phyloP scores from a whole-genome alignment of 768 basidiomycete species.

The Mycena leptocephala region DNA sequence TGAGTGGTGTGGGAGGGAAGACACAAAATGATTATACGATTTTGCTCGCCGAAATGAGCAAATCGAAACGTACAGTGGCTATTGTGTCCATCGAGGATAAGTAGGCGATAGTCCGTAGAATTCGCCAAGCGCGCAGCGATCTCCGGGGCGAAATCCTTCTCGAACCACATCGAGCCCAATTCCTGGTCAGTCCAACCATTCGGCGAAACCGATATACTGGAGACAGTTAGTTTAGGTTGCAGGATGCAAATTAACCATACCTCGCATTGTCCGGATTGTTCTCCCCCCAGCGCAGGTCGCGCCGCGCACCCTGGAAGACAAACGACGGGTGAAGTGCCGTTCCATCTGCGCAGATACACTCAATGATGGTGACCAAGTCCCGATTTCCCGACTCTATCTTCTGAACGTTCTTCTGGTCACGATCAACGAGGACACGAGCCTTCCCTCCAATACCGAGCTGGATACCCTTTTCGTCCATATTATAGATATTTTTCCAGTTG shows the following conservation, averaged over 20 bases:
- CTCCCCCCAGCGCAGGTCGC: conserved; percentile 30
- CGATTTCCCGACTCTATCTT: conserved; percentile 50
- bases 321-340: conserved; percentile 52
- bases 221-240: background rate
- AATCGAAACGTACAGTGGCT: too few species aligned
- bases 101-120: conserved; percentile 31
- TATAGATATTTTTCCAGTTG: conserved; percentile 12
- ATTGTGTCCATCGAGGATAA: conserved; percentile 47
- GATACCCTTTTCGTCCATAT: conserved; percentile 11
- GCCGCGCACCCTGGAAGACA: conserved; percentile 47
- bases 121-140: conserved; percentile 19
- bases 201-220: conserved; percentile 36
- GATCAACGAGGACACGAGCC: background rate
- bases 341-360: conserved; percentile 62
- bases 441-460: background rate
- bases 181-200: conserved; percentile 50
- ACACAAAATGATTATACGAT: too few species aligned
- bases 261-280: conserved; percentile 36
- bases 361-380: conserved; percentile 65
- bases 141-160: conserved; percentile 37
- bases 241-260: conserved; percentile 9
- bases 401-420: conserved; percentile 19
- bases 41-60: too few species aligned
- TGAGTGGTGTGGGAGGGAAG: too few species aligned
- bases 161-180: too few species aligned